These are phyloP conservation scores for Chaetomiaceae sp. DNA, from an alignment of 2,329 filamentous ascomycete species.

Conservation along the genomic window DNA sequence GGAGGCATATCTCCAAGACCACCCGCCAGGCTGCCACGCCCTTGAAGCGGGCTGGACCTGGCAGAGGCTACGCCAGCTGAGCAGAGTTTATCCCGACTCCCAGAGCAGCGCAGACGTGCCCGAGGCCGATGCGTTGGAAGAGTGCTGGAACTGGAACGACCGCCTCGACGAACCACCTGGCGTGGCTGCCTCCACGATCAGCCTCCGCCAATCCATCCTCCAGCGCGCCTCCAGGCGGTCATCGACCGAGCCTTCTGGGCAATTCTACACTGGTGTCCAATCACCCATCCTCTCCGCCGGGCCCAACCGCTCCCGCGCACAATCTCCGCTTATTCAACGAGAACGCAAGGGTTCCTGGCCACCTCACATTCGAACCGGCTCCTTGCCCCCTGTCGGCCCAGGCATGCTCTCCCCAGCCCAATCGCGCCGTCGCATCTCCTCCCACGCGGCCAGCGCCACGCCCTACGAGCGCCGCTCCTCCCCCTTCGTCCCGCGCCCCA, in stretches of 20 bases:
- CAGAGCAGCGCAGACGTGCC: slow-evolving; percentile 44
- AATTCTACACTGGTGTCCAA: slow-evolving; percentile 35
- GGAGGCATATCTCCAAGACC: slow-evolving; percentile 67
- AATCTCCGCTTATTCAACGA: slow-evolving; percentile 38
- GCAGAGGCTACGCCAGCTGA: slow-evolving; percentile 62
- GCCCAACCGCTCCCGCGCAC: slow-evolving; percentile 36
- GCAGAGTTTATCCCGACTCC: slow-evolving; percentile 49
- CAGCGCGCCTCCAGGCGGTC: slow-evolving; percentile 34
- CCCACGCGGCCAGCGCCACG: slow-evolving; percentile 35
- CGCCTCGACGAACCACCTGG: slow-evolving; percentile 56
- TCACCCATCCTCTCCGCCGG: slow-evolving; percentile 36
- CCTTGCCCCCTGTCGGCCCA: slow-evolving; percentile 44
- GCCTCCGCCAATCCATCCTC: slow-evolving; percentile 39
- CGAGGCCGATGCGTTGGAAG: slow-evolving; percentile 59
- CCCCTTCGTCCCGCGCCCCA: slow-evolving; percentile 33
- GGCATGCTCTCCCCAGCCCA: slow-evolving; percentile 38
- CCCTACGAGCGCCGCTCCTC: slow-evolving; percentile 37
- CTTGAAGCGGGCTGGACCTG: slow-evolving; percentile 62
- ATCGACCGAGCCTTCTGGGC: slow-evolving; percentile 41
- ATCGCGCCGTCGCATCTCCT: slow-evolving; percentile 44
- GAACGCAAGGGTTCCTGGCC: slow-evolving; percentile 43
- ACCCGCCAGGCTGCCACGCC: slow-evolving; percentile 36
- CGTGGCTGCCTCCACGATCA: slow-evolving; percentile 39
- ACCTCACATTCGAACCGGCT: slow-evolving; percentile 48
- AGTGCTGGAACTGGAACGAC: slow-evolving; percentile 65